Evolutionary conservation across 345 rosid genomes (phyloP).

Genomic region (Hibiscus tridactylites): DNA sequence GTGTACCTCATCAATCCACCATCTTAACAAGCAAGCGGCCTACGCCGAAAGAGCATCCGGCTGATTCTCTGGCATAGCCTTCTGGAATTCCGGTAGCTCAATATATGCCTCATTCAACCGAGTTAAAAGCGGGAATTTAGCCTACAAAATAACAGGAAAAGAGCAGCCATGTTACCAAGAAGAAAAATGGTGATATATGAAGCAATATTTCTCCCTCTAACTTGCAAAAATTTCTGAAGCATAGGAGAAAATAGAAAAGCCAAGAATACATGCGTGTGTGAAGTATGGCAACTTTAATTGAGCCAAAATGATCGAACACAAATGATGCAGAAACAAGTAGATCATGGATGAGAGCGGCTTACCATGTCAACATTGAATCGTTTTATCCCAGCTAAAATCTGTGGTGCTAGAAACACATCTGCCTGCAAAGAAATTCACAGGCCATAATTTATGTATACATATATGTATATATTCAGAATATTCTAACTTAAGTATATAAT

Average conservation of each 20-base stretch:
- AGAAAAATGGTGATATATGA: not conserved
- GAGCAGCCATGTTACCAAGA: not conserved
- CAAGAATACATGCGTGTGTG: not conserved
- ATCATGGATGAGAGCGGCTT: conserved; percentile 3
- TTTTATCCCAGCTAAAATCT: conserved; percentile 37
- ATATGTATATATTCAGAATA: not conserved
- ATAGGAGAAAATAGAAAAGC: conserved; percentile 1
- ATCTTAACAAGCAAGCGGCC: not conserved
- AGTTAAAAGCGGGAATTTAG: conserved; percentile 42
- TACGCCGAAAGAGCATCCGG: conserved; percentile 27
- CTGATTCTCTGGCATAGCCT: conserved; percentile 28
- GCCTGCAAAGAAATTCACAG: conserved; percentile 40
- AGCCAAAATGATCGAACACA: not conserved
- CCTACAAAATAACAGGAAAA: conserved; percentile 26
- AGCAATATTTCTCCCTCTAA: not conserved
- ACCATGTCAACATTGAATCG: conserved; percentile 69
- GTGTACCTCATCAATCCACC: conserved; percentile 1
- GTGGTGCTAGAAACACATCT: conserved; percentile 73
- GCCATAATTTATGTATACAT: not conserved
- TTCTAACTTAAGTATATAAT: not conserved
- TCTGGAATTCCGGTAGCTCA: conserved; percentile 35
- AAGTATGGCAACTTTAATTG: not conserved
- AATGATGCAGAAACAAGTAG: conserved; percentile 2
- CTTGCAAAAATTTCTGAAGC: not conserved
- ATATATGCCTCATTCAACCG: conserved; percentile 52